Evolutionary conservation across 768 basidiomycete species (phyloP).

Genomic region (Stropharia rugosoannulata): DNA sequence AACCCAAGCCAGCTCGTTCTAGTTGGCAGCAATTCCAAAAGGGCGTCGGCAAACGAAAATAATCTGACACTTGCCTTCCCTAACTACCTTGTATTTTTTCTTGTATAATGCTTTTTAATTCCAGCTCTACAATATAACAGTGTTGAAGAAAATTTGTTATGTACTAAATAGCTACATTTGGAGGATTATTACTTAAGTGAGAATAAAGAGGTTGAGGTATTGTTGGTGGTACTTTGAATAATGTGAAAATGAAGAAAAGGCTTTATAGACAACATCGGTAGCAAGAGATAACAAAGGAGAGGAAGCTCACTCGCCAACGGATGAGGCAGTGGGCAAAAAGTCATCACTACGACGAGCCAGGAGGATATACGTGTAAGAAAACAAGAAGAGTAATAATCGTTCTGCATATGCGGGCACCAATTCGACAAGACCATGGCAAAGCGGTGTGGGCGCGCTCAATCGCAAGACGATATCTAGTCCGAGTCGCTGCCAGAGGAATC

Average conservation of each 20-base stretch:
- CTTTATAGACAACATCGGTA: slow-evolving; percentile 28
- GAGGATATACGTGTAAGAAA: slow-evolving; percentile 14
- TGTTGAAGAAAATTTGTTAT: slow-evolving; percentile 9
- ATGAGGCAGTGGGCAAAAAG: slow-evolving; percentile 21
- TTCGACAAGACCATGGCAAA: neutral
- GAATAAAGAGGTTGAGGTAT: slow-evolving; percentile 17
- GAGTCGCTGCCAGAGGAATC: slow-evolving; percentile 86
- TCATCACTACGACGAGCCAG: slow-evolving; percentile 25
- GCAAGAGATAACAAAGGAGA: slow-evolving; percentile 22
- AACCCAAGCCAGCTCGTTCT: slow-evolving; percentile 35
- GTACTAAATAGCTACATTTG: slow-evolving; percentile 55
- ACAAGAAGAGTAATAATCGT: slow-evolving; percentile 14
- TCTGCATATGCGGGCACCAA: neutral
- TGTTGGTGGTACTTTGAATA: slow-evolving; percentile 15
- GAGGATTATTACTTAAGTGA: slow-evolving; percentile 20
- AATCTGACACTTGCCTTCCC: neutral
- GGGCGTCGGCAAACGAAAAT: slow-evolving; percentile 29
- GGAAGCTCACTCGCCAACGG: slow-evolving; percentile 10
- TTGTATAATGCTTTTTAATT: neutral
- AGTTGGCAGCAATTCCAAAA: slow-evolving; percentile 64
- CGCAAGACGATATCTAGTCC: slow-evolving; percentile 45
- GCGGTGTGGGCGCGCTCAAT: neutral
- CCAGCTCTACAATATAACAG: slow-evolving; percentile 2
- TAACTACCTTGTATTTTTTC: neutral
- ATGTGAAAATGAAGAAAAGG: slow-evolving; percentile 19